Evolutionary conservation across 306 rosid species (phyloP).

Genomic region (Pyrus communis): DNA sequence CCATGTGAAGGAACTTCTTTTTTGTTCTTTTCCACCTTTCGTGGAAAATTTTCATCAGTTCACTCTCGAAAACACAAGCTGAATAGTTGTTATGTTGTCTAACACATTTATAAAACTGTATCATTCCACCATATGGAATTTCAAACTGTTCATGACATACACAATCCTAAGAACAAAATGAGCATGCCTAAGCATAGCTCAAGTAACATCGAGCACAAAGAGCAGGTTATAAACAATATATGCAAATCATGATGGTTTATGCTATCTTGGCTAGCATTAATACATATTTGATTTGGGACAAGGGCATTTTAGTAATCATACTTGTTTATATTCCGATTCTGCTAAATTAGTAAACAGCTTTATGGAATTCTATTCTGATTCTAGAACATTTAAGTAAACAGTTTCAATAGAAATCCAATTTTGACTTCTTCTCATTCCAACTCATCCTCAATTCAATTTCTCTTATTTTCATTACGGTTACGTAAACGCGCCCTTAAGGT

Average conservation of each 20-base stretch:
- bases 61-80: constrained; percentile 16
- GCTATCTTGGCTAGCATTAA: constrained; percentile 27
- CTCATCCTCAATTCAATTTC: too few species aligned
- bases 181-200: constrained; percentile 4
- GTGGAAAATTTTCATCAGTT: constrained; percentile 38
- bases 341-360: too few species aligned
- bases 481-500: too few species aligned
- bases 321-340: too few species aligned
- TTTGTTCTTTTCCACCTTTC: constrained; percentile 62
- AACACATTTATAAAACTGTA: background rate
- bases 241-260: constrained; percentile 17
- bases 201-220: constrained; percentile 19
- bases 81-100: constrained; percentile 2
- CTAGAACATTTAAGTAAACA: too few species aligned
- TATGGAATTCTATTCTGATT: too few species aligned
- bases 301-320: too few species aligned
- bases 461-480: too few species aligned
- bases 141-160: background rate
- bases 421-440: too few species aligned
- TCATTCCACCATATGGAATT: background rate
- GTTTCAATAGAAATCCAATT: too few species aligned
- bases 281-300: background rate
- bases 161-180: constrained; percentile 1
- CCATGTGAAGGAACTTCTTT: constrained; percentile 92
- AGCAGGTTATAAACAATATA: constrained; percentile 13